These are phyloP conservation scores for Pleodorina starrii DNA, from an alignment of 139 green algal genomes.

Conservation along the genomic window DNA sequence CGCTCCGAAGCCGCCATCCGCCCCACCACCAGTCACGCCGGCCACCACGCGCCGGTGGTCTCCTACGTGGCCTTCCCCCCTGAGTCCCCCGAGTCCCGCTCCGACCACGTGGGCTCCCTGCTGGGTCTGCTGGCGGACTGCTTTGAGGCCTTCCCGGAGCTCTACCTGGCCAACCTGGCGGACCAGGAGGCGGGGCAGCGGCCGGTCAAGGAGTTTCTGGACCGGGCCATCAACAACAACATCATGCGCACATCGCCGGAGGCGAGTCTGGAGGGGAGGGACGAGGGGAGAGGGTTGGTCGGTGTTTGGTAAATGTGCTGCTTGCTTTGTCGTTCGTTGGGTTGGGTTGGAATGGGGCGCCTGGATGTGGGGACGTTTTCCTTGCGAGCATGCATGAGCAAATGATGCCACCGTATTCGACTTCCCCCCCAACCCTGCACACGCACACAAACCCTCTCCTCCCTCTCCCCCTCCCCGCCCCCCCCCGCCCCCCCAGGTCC, in stretches of 20 bases:
- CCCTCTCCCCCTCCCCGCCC: background rate
- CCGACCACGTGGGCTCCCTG: conserved; percentile 57
- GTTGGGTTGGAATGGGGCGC: too few species aligned
- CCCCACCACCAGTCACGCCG: conserved; percentile 9
- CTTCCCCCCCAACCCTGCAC: too few species aligned
- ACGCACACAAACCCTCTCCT: background rate
- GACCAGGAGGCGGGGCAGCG: conserved; percentile 44
- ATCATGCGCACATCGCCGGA: conserved; percentile 25
- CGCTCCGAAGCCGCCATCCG: conserved; percentile 38
- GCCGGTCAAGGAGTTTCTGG: conserved; percentile 36
- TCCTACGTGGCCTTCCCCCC: conserved; percentile 36
- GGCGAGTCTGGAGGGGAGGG: background rate
- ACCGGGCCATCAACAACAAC: conserved; percentile 34
- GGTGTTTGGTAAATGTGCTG: too few species aligned
- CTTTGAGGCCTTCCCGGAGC: conserved; percentile 62
- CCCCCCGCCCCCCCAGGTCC: conserved; percentile 44
- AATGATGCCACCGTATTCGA: too few species aligned
- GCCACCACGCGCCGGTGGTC: conserved; percentile 23
- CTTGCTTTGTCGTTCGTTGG: too few species aligned
- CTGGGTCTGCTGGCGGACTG: conserved; percentile 54
- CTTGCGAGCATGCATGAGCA: too few species aligned
- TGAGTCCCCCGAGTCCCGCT: conserved; percentile 18
- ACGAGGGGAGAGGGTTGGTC: background rate
- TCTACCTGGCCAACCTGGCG: conserved; percentile 61
- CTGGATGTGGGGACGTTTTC: too few species aligned